A percentile compares a stretch with the other conserved stretches of the same genome.
These are phyloP conservation scores for Nemania abortiva DNA, from an alignment of 2,329 filamentous ascomycete species.

Conservation along the genomic window DNA sequence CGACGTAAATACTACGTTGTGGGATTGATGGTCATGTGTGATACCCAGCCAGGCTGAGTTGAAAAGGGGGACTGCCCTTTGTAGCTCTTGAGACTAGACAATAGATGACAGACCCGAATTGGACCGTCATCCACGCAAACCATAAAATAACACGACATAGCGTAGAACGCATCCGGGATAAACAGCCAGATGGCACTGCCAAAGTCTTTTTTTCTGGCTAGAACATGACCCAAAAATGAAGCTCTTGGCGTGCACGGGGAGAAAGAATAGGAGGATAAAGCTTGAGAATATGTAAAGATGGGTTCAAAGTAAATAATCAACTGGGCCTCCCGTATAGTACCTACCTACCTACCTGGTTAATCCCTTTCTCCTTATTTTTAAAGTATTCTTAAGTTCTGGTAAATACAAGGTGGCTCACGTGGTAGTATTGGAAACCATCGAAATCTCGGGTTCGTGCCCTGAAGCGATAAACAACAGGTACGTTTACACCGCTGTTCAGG, in stretches of 20 bases:
- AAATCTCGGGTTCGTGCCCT: neutral
- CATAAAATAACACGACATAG: neutral
- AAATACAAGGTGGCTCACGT: neutral
- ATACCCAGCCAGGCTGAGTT: neutral
- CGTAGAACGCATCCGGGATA: constrained; percentile 10
- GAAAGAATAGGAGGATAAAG: neutral
- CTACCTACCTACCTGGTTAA: no score
- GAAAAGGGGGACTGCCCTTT: neutral
- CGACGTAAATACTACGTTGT: no score
- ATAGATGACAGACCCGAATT: neutral
- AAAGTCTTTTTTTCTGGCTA: constrained; percentile 1
- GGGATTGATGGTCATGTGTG: neutral
- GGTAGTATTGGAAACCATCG: neutral
- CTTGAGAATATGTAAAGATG: no score
- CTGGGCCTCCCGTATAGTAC: neutral
- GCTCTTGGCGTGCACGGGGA: neutral
- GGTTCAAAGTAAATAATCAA: neutral
- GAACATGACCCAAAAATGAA: constrained; percentile 6
- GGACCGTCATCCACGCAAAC: neutral
- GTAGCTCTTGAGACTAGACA: neutral
- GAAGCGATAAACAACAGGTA: constrained; percentile 7
- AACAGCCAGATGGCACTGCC: constrained; percentile 9
- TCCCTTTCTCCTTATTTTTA: no score
- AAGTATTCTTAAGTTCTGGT: neutral
- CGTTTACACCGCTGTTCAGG: constrained; percentile 30